A percentile compares a stretch with the other conserved stretches of the same genome.
phyloP scores from a whole-genome alignment of 345 rosid genomes.

The Durio zibethinus region DNA sequence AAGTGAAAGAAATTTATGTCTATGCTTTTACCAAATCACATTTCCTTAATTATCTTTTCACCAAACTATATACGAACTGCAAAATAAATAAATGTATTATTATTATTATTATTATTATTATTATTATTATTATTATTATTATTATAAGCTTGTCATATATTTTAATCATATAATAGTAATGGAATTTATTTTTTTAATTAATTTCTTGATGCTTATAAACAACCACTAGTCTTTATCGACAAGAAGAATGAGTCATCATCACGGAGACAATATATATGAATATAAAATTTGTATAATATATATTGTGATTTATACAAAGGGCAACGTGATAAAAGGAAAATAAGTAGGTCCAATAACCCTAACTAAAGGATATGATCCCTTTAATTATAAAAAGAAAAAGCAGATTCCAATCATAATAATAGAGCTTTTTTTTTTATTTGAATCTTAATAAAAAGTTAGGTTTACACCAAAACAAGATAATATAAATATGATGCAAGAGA shows the following conservation, averaged over 20 bases:
- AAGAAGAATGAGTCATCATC: background rate
- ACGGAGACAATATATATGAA: background rate
- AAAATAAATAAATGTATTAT: no score
- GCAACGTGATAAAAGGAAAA: slow-evolving; percentile 7
- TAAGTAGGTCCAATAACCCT: slow-evolving; percentile 1
- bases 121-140: background rate
- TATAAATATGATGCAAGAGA: background rate
- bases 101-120: background rate
- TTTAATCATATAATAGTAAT: background rate
- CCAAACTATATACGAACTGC: background rate
- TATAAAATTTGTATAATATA: no score
- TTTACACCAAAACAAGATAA: no score
- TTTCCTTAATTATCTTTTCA: background rate
- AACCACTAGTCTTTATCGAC: background rate
- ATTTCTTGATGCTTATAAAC: background rate
- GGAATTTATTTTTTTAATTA: background rate
- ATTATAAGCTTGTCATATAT: background rate
- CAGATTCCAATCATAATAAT: background rate
- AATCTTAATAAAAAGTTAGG: background rate
- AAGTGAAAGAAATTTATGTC: background rate
- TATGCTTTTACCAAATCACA: background rate
- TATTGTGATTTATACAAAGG: no score
- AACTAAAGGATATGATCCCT: slow-evolving; percentile 1
- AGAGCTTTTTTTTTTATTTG: no score
- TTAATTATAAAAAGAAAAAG: slow-evolving; percentile 8